Base-by-base conservation (phyloP, 2,329 filamentous ascomycete genomes). In the Pyricularia sp. region DNA sequence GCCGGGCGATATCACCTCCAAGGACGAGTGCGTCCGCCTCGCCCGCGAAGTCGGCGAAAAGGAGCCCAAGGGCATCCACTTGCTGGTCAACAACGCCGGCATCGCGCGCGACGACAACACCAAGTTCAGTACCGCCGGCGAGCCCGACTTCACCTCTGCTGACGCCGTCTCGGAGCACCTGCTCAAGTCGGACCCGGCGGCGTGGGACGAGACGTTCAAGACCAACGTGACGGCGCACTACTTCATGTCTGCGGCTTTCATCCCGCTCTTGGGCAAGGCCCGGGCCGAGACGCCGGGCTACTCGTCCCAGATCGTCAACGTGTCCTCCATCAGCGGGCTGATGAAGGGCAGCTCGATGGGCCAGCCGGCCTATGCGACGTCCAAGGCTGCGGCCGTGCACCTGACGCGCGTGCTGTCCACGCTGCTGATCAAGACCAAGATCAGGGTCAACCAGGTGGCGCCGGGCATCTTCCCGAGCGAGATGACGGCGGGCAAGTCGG, bases 211-310 rank as follows among this genome's bases (percentile, higher is more conserved):
- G 59, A 86, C 87, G 0, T 94, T 91, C 81, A 86, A 87, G 70
- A 92, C 91, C 25, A 93, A 96, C 72, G 91, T 94, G 12, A 86
- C 92, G 36, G 86, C 85, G 70, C 82, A 88, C 69, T 91, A 87
- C 80, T 91, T 89, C 72, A 82, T 86, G 66, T 88, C 88, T 0
- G 83, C 88, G 66, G 84, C 87, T 0, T 83, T 91, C 64, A 84
- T 88, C 1, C 87, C 88, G 0, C 80, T 90, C 4, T 81, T 92
- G 67, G 84, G 89, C 74, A 82, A 82, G 26, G 80, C 73, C 73
- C 83, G 74, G 72, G 78, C 82, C 67, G 73, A 69, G 0, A 77
- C 81, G 70, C 70, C 74, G 4, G 81, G 81, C 68, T 85, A 83
- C 83, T 83, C 88, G 0, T 81, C 83, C 1, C 84, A 88, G 6